Percentiles rank a stretch among this genome's conserved stretches.
Conservation (phyloP, 75 land plant species). For the Gnetum montanum region DNA sequence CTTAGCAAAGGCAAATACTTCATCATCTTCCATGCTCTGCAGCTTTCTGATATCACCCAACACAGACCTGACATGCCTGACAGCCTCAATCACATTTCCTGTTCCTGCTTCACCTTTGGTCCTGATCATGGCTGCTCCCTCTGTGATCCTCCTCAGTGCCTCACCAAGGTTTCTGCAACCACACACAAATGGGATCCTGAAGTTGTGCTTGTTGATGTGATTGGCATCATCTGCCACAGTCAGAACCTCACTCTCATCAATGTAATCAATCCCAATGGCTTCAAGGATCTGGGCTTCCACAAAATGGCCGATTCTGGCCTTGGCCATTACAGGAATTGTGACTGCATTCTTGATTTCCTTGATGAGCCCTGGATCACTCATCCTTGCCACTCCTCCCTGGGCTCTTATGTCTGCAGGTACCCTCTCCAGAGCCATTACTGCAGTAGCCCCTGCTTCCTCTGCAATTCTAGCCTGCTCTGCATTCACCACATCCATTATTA, state of each 20-base stretch:
- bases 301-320: slow-evolving; percentile 79
- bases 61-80: slow-evolving; percentile 66
- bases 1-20: slow-evolving; percentile 67
- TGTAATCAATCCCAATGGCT: slow-evolving; percentile 72
- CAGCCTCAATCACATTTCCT: slow-evolving; percentile 84
- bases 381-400: slow-evolving; percentile 78
- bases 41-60: slow-evolving; percentile 55
- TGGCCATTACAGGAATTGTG: slow-evolving; percentile 85
- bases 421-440: slow-evolving; percentile 75
- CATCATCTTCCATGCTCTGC: slow-evolving; percentile 64
- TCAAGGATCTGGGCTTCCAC: slow-evolving; percentile 83
- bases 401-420: slow-evolving; percentile 75
- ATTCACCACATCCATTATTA: slow-evolving; percentile 76
- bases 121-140: slow-evolving; percentile 84
- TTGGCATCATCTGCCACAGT: slow-evolving; percentile 70
- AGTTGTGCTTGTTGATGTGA: slow-evolving; percentile 94
- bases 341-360: slow-evolving; percentile 76
- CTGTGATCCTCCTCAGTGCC: slow-evolving; percentile 56
- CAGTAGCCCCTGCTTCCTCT: slow-evolving; percentile 76
- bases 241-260: slow-evolving; percentile 88
- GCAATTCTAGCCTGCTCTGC: slow-evolving; percentile 71
- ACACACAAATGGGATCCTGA: slow-evolving; percentile 72
- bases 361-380: slow-evolving; percentile 72
- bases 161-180: slow-evolving; percentile 74
- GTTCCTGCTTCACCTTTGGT: slow-evolving; percentile 97